Evolutionary conservation across 805 yeast species (phyloP), one percentile per base, ranked within the genome.

Genomic region (Monosporozyma unispora): DNA sequence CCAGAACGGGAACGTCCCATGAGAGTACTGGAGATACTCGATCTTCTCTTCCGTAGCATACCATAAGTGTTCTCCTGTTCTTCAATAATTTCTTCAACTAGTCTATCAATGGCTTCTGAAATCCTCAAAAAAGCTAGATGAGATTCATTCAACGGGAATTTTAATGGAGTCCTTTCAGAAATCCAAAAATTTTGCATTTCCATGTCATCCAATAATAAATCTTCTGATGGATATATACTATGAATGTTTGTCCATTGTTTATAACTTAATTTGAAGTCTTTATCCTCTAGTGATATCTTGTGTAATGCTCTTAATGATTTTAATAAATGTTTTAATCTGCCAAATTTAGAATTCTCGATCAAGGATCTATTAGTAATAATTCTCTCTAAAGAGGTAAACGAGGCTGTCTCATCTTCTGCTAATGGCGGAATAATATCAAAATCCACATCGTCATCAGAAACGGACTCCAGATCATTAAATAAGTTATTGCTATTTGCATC

Each of bases 91-190:
- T 47, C 37, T 2, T 48, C 49, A 2, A 60, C 27, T 1, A 55
- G 37, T 19, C 46, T 41, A 21, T 58, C 68, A 4, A 67, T 48
- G 35, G 55, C 60, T 16, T 48, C 55, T 56, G 64, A 63, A 5
- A 70, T 45, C 48, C 74, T 63, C 48, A 71, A 62, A 28, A 76
- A 61, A 33, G 85, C 75, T 57, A 78, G 85, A 50, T 79, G 78
- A 0, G 89, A 80, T 60, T 87, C 89, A 54, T 75, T 76, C 37
- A 84, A 68, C 0, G 93, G 93, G 49, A 75, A 78, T 43, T 84
- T 71, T 40, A 87, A 67, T 0, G 96, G 96, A 1, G 89, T 81
- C 1, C 66, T 58, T 1, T 79, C 79, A 7, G 83, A 73, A 2
- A 87, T 55, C 95, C 95, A 87, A 58, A 68, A 62, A 41, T 68